Evolutionary conservation across 192 early-diverging fungal genomes (phyloP), one percentile per base, ranked within the genome.

Genomic region (Lobosporangium transversale): DNA sequence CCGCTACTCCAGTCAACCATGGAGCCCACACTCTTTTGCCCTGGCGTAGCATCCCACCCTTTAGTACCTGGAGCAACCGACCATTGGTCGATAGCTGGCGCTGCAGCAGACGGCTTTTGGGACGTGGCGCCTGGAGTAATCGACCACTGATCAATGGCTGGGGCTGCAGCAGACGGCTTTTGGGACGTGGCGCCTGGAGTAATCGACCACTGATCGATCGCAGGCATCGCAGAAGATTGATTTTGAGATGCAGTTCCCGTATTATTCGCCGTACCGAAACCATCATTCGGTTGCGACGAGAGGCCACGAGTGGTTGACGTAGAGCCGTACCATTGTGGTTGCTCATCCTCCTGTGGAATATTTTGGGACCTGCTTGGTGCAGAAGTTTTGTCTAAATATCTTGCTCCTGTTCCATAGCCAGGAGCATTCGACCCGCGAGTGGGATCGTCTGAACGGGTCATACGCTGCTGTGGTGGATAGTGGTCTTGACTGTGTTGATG

Each of bases 1-100:
- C 71, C 63, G 11, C 51, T 36, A 24, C 70, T 74, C 71, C 71
- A 75, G 23, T 75, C 71, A 5, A 75, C 71, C 4, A 61, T 12
- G 0, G 48, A 50, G 2, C 50, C 64, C 2, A 40, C 57, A 24
- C 57, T 49, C 29, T 61, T 66, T 23, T 62, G 29, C 3, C 8
- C 21, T 23, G 44, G 15, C 2, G 24, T 32, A 44, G 33, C 58
- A 7, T 21, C 47, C 58, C 58, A 61, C 17, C 58, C 58, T 20
- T 11, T 29, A 53, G 47, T 23, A 12, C 30, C 52, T 7, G 29
- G 2, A 30, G 1, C 52, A 4, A 32, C 30, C 31, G 11, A 15
- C 26, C 30, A 31, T 7, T 1, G 11, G 1, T 23, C 30, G 52
- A 14, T 30, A 27, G 30, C 52, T 1, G 24, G 11, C 5, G 52